Conservation (phyloP, 1,284 basidiomycete genomes). For the Leccinum fuscescens region DNA sequence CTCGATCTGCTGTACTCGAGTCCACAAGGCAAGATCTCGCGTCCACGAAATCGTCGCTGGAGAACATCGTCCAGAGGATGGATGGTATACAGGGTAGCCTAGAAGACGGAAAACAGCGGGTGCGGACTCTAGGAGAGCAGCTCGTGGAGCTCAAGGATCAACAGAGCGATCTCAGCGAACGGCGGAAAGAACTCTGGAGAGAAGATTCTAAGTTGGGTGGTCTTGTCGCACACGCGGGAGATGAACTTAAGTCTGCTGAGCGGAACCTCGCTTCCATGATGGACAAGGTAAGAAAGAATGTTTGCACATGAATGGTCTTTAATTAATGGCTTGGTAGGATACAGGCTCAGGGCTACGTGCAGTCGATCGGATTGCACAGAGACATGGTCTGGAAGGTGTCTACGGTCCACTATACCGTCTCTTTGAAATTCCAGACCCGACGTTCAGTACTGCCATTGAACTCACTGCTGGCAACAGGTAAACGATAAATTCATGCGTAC, state of each 20-base stretch:
- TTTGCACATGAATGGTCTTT: neutral
- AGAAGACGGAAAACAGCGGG: conserved; percentile 71
- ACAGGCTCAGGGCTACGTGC: conserved; percentile 85
- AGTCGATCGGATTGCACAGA: conserved; percentile 78
- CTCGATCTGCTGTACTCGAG: conserved; percentile 53
- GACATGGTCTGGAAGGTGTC: conserved; percentile 74
- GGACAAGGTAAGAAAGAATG: conserved; percentile 72
- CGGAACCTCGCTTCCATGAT: conserved; percentile 85
- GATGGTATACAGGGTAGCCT: conserved; percentile 66
- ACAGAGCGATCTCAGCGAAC: conserved; percentile 72
- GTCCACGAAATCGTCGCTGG: conserved; percentile 45
- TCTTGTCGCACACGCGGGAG: conserved; percentile 71
- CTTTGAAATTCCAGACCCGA: conserved; percentile 86
- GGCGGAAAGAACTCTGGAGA: conserved; percentile 91
- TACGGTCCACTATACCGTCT: conserved; percentile 94
- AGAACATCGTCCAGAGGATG: conserved; percentile 59
- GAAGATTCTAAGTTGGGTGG: conserved; percentile 89
- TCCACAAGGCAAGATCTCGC: conserved; percentile 46
- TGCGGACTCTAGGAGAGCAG: conserved; percentile 68
- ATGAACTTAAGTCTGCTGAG: conserved; percentile 81
- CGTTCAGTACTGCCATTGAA: conserved; percentile 93
- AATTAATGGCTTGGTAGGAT: conserved; percentile 52
- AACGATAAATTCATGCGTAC: conserved; percentile 8
- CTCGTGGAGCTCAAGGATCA: conserved; percentile 68
- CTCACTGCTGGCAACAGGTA: conserved; percentile 92